Conservation (phyloP, 768 basidiomycete species). For the Auricularia auricula-judae region DNA sequence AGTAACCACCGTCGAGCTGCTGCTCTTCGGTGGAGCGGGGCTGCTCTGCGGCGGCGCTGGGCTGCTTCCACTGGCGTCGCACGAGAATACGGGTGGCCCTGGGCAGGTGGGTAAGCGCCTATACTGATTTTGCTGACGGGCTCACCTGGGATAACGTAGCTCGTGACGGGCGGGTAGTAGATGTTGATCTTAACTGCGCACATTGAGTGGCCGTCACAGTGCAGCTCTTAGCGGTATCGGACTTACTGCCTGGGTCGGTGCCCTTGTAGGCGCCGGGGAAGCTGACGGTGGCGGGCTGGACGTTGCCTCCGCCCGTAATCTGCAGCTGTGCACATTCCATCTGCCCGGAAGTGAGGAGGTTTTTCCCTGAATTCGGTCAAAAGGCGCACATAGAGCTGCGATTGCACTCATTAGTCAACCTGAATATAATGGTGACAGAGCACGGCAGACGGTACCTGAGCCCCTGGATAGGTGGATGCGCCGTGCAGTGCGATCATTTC, state of each 20-base stretch:
- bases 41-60: background rate
- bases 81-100: background rate
- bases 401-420: background rate
- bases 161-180: constrained; percentile 9
- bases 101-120: too few relatives aligned
- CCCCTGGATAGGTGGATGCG: constrained; percentile 37
- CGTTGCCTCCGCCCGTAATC: constrained; percentile 24
- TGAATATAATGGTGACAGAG: background rate
- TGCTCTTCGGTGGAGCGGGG: background rate
- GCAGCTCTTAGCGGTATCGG: too few relatives aligned
- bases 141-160: constrained; percentile 17
- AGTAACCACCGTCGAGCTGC: background rate
- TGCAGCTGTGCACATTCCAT: constrained; percentile 29
- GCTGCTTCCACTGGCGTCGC: background rate
- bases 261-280: constrained; percentile 16
- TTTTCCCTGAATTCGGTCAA: background rate
- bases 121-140: background rate
- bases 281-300: constrained; percentile 8
- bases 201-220: too few relatives aligned
- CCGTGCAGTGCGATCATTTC: constrained; percentile 38
- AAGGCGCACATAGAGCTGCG: constrained; percentile 40
- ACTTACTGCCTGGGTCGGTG: constrained; percentile 21
- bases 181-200: constrained; percentile 20
- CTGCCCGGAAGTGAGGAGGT: constrained; percentile 3
- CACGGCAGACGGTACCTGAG: background rate